These are phyloP conservation scores for Biscogniauxia marginata DNA, from an alignment of 2,329 filamentous ascomycete genomes.

Conservation along the genomic window DNA sequence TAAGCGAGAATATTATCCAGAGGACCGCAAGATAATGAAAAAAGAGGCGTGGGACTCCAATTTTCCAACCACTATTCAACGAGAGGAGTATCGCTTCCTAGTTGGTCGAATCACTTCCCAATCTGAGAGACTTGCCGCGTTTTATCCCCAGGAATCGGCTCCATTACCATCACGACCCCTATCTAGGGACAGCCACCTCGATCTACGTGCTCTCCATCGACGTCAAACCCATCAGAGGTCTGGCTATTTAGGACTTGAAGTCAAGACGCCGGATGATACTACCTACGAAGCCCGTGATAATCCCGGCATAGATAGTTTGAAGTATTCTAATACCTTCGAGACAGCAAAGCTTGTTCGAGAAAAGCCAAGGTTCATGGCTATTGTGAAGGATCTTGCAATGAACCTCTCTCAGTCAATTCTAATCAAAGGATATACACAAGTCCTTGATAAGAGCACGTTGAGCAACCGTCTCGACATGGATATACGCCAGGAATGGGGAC, in stretches of 20 bases:
- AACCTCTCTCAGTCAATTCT: constrained; percentile 18
- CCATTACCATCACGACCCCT: neutral
- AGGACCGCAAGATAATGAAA: constrained; percentile 33
- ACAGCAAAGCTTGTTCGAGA: constrained; percentile 11
- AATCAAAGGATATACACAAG: constrained; percentile 22
- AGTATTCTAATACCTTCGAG: constrained; percentile 21
- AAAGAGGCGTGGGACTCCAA: constrained; percentile 33
- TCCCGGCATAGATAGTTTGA: constrained; percentile 9
- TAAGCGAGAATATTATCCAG: constrained; percentile 38
- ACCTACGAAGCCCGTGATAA: constrained; percentile 20
- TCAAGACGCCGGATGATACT: constrained; percentile 7
- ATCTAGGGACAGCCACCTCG: constrained; percentile 18
- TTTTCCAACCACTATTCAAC: constrained; percentile 37
- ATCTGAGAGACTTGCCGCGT: constrained; percentile 30
- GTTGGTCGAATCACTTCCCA: constrained; percentile 30
- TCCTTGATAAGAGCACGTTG: constrained; percentile 20
- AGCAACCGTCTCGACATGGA: constrained; percentile 24
- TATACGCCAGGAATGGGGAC: constrained; percentile 26
- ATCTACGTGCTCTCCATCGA: constrained; percentile 21
- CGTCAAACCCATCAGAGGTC: constrained; percentile 29
- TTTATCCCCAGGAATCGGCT: neutral
- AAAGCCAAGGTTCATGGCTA: constrained; percentile 15
- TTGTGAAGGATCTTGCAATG: constrained; percentile 17
- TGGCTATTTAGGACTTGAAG: constrained; percentile 2
- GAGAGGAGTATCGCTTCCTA: constrained; percentile 35